Percentiles rank a stretch among this genome's conserved stretches.
Conservation (phyloP, 2,329 filamentous ascomycete genomes). For the Rhinocladiella similis region DNA sequence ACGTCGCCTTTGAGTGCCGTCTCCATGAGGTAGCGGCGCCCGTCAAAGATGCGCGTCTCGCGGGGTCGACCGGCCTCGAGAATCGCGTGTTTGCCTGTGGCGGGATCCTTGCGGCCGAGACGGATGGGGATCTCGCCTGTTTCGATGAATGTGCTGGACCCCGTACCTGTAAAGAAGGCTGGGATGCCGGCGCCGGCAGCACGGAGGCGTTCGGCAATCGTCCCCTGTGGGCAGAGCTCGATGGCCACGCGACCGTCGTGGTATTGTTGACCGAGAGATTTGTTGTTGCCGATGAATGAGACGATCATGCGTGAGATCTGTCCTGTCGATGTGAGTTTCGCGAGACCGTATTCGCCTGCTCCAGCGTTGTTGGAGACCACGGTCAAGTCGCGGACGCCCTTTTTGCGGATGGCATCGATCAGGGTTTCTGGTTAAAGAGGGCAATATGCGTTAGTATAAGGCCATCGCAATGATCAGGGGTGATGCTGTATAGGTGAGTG, state of each 20-base stretch:
- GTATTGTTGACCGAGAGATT: constrained; percentile 89
- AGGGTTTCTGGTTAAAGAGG: constrained; percentile 58
- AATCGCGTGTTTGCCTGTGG: constrained; percentile 72
- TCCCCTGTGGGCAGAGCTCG: constrained; percentile 89
- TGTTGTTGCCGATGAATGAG: constrained; percentile 77
- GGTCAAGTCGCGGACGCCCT: constrained; percentile 62
- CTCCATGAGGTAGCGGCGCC: constrained; percentile 74
- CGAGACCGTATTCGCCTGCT: constrained; percentile 66
- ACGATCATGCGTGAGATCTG: constrained; percentile 72
- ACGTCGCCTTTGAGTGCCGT: constrained; percentile 73
- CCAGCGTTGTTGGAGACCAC: constrained; percentile 83
- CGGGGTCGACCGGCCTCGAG: constrained; percentile 65
- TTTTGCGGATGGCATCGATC: constrained; percentile 66
- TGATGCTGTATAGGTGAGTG: background rate
- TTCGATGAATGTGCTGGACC: constrained; percentile 55
- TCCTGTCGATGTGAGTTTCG: constrained; percentile 67
- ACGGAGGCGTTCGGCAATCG: constrained; percentile 83
- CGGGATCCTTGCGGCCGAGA: constrained; percentile 55
- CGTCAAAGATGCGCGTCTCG: constrained; percentile 72
- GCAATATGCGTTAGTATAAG: background rate
- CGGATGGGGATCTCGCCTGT: constrained; percentile 63
- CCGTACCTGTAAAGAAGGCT: constrained; percentile 81
- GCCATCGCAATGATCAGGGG: background rate
- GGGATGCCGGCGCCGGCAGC: constrained; percentile 87
- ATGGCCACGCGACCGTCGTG: constrained; percentile 83